Evolutionary conservation across 768 basidiomycete species (phyloP), one percentile per base, ranked within the genome.

Genomic region (Calocybe gangraenosa): DNA sequence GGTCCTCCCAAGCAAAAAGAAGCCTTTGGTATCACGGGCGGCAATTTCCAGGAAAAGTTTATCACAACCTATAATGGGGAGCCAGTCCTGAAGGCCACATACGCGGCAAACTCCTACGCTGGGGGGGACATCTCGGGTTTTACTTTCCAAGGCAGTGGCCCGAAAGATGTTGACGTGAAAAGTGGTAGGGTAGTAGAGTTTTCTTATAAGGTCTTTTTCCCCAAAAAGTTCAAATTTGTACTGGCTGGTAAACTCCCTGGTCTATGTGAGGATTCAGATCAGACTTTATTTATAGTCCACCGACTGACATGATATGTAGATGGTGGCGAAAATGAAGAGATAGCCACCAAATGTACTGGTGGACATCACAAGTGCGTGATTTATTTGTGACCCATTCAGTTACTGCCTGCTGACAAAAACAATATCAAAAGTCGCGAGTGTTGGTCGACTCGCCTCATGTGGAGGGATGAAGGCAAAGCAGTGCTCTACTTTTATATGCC

Each of bases 401-500:
- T 48, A 10, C 22, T 37, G 20, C 5, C 33, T 7, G 30, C 15
- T n/a, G 25, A 5, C 25, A 5, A 5, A 11, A 28, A n/a, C n/a
- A n/a, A n/a, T n/a, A n/a, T n/a, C n/a, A 28, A 28, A 28, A 28
- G 80, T 42, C 63, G 73, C 33, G 56, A 69, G 28, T 84, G 83
- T 68, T 83, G 81, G 68, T 79, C 78, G 14, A 73, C 71, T 32
- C 78, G 82, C 42, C 62, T 84, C 33, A 86, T 87, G 84, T 86
- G 81, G 81, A 71, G 81, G 44, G 57, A 63, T 5, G 58, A 73
- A 5, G 81, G 79, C 33, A 59, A 57, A 17, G 83, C 80, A 35
- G 84, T 86, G 65, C 56, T 85, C 22, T 86, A 86, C 69, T 77
- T 78, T 35, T 86, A 87, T 61, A 70, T 82, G n/a, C 84, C 83